A percentile compares a stretch with the other conserved stretches of the same genome.
Conservation (phyloP, 139 green algal genomes). For the Gonium pectorale region DNA sequence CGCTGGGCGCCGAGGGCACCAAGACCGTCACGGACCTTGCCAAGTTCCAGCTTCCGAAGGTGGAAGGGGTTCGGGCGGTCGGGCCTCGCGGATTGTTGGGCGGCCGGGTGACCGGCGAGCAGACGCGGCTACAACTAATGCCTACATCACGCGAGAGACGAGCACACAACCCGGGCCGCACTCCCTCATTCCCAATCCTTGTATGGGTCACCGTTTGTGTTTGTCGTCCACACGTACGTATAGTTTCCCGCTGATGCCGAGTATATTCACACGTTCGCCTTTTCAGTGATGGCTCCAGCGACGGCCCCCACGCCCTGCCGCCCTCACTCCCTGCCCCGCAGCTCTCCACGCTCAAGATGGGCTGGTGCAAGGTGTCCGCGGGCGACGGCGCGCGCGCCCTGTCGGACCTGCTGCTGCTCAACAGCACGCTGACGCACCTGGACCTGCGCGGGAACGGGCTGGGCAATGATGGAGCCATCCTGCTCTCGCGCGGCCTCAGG, state of each 20-base stretch:
- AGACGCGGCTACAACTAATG: too few relatives aligned
- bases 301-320: not conserved
- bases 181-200: too few relatives aligned
- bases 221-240: too few relatives aligned
- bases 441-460: constrained; percentile 95
- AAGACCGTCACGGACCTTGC: constrained; percentile 82
- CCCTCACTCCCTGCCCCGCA: constrained; percentile 31
- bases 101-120: too few relatives aligned
- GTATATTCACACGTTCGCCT: too few relatives aligned
- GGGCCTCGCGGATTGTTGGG: too few relatives aligned
- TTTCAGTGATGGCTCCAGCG: too few relatives aligned
- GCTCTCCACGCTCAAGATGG: constrained; percentile 87
- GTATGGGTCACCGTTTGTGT: too few relatives aligned
- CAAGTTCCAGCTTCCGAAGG: constrained; percentile 86
- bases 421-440: constrained; percentile 74
- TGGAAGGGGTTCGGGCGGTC: too few relatives aligned
- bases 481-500: constrained; percentile 66
- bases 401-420: constrained; percentile 94
- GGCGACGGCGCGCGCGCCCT: constrained; percentile 82
- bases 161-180: too few relatives aligned
- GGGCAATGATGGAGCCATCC: constrained; percentile 85
- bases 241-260: too few relatives aligned
- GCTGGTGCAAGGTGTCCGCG: constrained; percentile 96
- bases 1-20: constrained; percentile 84
- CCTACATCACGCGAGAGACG: too few relatives aligned